Percentiles rank a stretch among this genome's conserved stretches.
Evolutionary conservation across 805 yeast species (phyloP).

Genomic region (Sugiyamaella americana): DNA sequence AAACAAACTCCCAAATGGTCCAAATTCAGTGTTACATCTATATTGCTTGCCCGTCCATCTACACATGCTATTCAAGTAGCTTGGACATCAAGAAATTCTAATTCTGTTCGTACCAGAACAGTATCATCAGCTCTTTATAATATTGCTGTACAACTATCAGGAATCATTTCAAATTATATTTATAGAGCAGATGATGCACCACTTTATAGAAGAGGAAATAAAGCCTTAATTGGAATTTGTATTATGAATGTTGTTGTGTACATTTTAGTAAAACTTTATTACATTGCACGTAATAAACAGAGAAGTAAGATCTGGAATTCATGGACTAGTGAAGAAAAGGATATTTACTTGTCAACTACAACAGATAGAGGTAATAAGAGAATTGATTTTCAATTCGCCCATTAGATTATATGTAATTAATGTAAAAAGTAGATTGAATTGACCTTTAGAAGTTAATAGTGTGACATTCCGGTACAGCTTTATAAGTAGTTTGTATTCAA

Average conservation of each 20-base stretch:
- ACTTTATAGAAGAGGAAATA: slow-evolving; percentile 51
- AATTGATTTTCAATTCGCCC: slow-evolving; percentile 43
- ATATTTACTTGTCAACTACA: slow-evolving; percentile 40
- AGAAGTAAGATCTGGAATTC: slow-evolving; percentile 45
- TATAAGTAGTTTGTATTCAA: too few relatives aligned
- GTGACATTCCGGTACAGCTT: too few relatives aligned
- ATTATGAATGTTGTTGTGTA: slow-evolving; percentile 42
- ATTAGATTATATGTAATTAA: too few relatives aligned
- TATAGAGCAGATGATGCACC: slow-evolving; percentile 56
- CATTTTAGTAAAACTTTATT: slow-evolving; percentile 35
- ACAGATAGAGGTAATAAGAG: slow-evolving; percentile 53
- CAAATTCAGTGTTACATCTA: slow-evolving; percentile 2
- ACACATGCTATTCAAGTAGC: slow-evolving; percentile 8
- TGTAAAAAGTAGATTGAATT: too few relatives aligned
- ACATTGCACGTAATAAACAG: slow-evolving; percentile 25
- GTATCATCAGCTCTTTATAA: slow-evolving; percentile 61
- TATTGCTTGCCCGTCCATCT: slow-evolving; percentile 2
- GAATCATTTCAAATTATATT: slow-evolving; percentile 48
- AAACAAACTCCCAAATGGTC: slow-evolving; percentile 5
- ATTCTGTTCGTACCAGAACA: slow-evolving; percentile 54
- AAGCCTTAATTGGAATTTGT: slow-evolving; percentile 22
- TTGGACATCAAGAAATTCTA: slow-evolving; percentile 58
- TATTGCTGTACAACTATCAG: slow-evolving; percentile 54
- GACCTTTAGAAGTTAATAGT: too few relatives aligned
- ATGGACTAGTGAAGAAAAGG: slow-evolving; percentile 44